These are phyloP conservation scores for Tilletia setariae DNA, from an alignment of 1,284 basidiomycete genomes.

Conservation along the genomic window DNA sequence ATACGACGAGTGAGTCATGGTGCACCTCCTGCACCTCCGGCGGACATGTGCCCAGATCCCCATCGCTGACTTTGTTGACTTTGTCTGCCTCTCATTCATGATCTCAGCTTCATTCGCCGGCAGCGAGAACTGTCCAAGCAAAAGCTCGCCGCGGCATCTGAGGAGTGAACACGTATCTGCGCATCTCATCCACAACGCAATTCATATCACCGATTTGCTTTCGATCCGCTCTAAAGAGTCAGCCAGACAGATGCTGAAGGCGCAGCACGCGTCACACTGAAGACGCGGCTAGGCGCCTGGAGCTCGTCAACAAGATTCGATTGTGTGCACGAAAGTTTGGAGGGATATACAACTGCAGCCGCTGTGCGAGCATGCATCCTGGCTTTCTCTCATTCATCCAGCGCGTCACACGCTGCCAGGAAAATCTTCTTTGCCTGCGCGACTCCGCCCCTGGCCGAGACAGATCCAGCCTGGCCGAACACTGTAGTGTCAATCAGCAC, in stretches of 20 bases:
- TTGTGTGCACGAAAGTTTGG: no score
- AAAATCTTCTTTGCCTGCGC: constrained; percentile 2
- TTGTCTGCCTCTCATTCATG: background rate
- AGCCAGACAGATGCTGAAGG: no score
- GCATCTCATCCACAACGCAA: no score
- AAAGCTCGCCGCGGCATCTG: constrained; percentile 6
- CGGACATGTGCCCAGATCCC: background rate
- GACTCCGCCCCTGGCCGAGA: constrained; percentile 5
- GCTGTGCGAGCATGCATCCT: no score
- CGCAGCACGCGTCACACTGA: no score
- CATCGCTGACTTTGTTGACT: background rate
- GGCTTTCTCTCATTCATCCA: constrained; percentile 15
- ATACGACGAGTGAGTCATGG: constrained; percentile 45
- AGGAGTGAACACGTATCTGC: background rate
- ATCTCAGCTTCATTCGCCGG: constrained; percentile 13
- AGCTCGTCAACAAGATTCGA: no score
- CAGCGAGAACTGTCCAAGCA: constrained; percentile 14
- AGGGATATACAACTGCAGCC: no score
- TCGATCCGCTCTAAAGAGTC: no score
- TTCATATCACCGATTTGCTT: no score
- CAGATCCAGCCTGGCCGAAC: constrained; percentile 23
- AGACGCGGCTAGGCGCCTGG: no score
- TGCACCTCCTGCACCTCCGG: background rate
- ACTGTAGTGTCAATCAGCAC: constrained; percentile 35
- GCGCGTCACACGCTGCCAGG: background rate